Conservation (phyloP, 2,329 filamentous ascomycete genomes). For the Leptoxyphium fumago region DNA sequence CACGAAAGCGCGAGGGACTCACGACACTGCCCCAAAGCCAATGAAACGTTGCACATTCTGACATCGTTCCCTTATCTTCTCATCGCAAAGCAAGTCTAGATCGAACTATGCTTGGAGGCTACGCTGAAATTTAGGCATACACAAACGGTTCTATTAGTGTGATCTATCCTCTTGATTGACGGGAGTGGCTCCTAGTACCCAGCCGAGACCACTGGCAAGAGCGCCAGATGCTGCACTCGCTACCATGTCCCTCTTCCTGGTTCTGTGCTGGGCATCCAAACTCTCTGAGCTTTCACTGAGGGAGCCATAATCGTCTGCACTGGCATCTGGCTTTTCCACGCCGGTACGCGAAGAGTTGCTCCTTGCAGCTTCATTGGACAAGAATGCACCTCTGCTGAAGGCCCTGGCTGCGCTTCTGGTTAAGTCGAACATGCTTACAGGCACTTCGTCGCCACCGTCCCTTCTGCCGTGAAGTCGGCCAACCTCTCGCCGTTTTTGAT, state of each 20-base stretch:
- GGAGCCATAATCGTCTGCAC: neutral
- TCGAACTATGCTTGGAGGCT: no score
- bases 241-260: conserved; percentile 59
- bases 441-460: conserved; percentile 31
- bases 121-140: no score
- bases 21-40: no score
- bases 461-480: conserved; percentile 13
- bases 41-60: no score
- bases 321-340: neutral
- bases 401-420: conserved; percentile 35
- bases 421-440: conserved; percentile 39
- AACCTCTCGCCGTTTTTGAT: conserved; percentile 28
- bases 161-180: conserved; percentile 5
- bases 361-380: conserved; percentile 22
- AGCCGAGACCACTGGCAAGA: conserved; percentile 47
- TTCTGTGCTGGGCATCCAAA: conserved; percentile 24
- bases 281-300: conserved; percentile 8
- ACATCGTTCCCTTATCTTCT: no score
- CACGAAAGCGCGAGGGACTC: no score
- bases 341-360: conserved; percentile 1
- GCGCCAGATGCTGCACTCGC: conserved; percentile 49
- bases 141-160: neutral
- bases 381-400: conserved; percentile 17
- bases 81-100: no score
- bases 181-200: conserved; percentile 42